phyloP scores from a whole-genome alignment of 1,284 basidiomycete genomes.

The Rhodofomes roseus region DNA sequence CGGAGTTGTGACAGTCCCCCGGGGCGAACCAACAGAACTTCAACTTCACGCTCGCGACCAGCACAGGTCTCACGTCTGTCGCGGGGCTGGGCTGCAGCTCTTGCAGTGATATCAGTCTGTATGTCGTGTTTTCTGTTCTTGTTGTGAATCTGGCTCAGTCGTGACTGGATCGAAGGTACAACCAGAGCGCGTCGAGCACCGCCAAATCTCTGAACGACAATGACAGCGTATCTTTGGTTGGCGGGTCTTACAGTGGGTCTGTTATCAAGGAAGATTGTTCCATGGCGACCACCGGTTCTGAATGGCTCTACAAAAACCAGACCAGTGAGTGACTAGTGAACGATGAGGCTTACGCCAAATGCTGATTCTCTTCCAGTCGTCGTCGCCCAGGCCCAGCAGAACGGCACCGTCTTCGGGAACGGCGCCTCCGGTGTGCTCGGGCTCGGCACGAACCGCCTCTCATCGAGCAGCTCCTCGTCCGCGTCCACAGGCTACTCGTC shows the following conservation, averaged over 20 bases:
- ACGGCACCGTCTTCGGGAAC: conserved; percentile 13
- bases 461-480: neutral
- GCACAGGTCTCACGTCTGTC: conserved; percentile 33
- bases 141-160: conserved; percentile 11
- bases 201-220: conserved; percentile 19
- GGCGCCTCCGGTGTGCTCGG: conserved; percentile 26
- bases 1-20: conserved; percentile 9
- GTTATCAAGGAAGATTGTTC: conserved; percentile 35
- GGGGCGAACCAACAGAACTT: conserved; percentile 31
- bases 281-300: conserved; percentile 21
- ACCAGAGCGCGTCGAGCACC: conserved; percentile 27
- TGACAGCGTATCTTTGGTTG: conserved; percentile 22
- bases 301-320: conserved; percentile 36
- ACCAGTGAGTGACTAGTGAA: conserved; percentile 26
- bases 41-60: conserved; percentile 36
- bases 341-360: neutral
- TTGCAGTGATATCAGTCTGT: conserved; percentile 29
- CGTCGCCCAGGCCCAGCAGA: conserved; percentile 13
- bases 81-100: conserved; percentile 30
- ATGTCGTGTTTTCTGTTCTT: conserved; percentile 11
- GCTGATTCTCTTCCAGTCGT: conserved; percentile 14
- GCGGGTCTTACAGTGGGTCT: conserved; percentile 21
- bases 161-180: conserved; percentile 26
- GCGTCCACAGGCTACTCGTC: conserved; percentile 14
- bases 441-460: conserved; percentile 23